Base-by-base conservation (phyloP, 2,329 filamentous ascomycete species). In the Cladosporium austrohemisphaericum region DNA sequence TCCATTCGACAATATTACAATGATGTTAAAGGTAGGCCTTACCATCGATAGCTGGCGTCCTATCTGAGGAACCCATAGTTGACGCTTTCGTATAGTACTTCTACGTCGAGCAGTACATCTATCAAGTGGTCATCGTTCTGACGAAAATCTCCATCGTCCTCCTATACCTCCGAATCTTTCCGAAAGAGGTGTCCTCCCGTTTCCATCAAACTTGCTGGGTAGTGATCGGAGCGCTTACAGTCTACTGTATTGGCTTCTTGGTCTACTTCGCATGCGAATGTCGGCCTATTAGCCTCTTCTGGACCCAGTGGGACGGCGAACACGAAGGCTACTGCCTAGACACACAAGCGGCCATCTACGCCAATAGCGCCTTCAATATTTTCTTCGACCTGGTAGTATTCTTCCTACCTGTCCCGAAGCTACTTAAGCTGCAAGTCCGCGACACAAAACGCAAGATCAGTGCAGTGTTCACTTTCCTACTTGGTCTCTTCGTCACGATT, bases 401-500 rank as follows among this genome's bases (percentile, higher is more conserved):
- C 11, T 41, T 41, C 26, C 26, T 41, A 20, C 38, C 38, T 1
- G 26, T 31, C 10, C 38, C 38, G 6, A 31, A 16, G 16, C 38
- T 41, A 5, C 10, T 31, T 3, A 41, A 41, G 38, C 18, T 41
- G 2, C 25, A 41, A 31, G 38, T 41, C 16, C 16, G 16, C 25
- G 26, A 41, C 38, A 41, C 9, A 11, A 23, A 26, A 7, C 38
- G 38, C 7, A 41, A 41, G 7, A 11, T 41, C 18, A 26, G 38
- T 6, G 38, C 22, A 7, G 18, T 41, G 2, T 31, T 41, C 9
- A 41, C 26, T 5, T 31, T 41, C 9, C 46, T 53, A 23, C 37
- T 56, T 23, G 54, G 55, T 16, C 36, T 57, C 14, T 57, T 57
- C 46, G 55, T 55, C 45, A 57, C 55, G 2, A 35, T 44, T 16